Base-by-base conservation (phyloP, 1,284 basidiomycete species). In the Boletellus dicymbophilus region DNA sequence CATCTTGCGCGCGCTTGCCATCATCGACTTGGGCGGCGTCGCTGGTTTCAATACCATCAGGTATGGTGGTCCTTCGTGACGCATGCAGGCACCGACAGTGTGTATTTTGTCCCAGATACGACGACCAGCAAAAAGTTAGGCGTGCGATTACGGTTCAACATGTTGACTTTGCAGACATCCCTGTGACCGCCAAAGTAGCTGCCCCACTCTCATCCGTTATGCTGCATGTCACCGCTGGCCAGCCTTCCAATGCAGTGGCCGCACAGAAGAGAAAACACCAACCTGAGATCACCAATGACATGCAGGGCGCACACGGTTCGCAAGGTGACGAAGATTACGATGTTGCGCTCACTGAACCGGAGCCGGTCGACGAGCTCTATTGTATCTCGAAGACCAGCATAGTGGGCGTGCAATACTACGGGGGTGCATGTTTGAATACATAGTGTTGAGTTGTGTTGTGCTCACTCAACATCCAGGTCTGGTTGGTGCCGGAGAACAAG, bases 341-440 rank as follows among this genome's bases (percentile, higher is more conserved):
- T 7, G 72, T 75, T 13, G 67, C 67, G 30, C 58, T 58, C 7
- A 55, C 56, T 1, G 76, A 80, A 34, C 69, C 72, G 38, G 82
- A 89, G 40, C 61, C 60, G 7, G 67, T 52, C 15, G 85, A 88
- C 50, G 85, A 93, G 67, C 68, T 90, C 20, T 90, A 86, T 61
- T 79, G 82, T 43, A 75, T 72, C 12, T 51, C 83, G 60, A 70
- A 68, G 11, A 80, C 85, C 0, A 84, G 79, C 42, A 81, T 92
- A 15, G 92, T 93, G 0, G 91, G 91, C 0, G 73, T 93, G 12
- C 89, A 91, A 61, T 90, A 94, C 63, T 94, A 94, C 61, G 74
- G 74, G 61, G 88, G 88, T 82, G 44, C 8, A 58, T 54, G 8
- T 15, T 42, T 44, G 13, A 21, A n/a, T 6, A 28, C 40, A 26